Percentiles rank a stretch among this genome's conserved stretches.
Evolutionary conservation across 1,284 basidiomycete species (phyloP).

Genomic region (Apiotrichum gamsii): DNA sequence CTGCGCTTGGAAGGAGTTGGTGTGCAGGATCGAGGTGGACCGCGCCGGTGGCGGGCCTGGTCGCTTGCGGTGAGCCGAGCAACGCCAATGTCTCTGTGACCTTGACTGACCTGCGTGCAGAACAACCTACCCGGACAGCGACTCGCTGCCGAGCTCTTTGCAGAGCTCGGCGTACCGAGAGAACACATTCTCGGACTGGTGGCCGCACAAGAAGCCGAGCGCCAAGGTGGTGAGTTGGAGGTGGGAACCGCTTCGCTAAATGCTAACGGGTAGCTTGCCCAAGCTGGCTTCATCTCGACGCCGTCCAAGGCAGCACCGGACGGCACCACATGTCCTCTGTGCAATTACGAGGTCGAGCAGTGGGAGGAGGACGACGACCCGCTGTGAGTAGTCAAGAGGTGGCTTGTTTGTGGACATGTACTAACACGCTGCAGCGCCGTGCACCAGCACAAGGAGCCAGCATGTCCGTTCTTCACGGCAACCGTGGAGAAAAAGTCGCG

Average conservation of each 20-base stretch:
- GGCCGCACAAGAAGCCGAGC: constrained; percentile 67
- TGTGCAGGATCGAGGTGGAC: constrained; percentile 57
- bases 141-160: constrained; percentile 60
- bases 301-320: constrained; percentile 60
- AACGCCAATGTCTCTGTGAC: background rate
- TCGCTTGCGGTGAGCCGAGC: constrained; percentile 1
- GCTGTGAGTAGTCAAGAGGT: constrained; percentile 43
- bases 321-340: constrained; percentile 69
- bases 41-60: constrained; percentile 15
- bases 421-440: constrained; percentile 25
- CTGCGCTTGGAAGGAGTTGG: constrained; percentile 69
- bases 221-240: constrained; percentile 61
- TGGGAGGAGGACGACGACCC: constrained; percentile 79
- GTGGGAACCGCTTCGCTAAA: no score
- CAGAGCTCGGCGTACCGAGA: constrained; percentile 62
- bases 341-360: constrained; percentile 62
- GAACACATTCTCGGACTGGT: constrained; percentile 61
- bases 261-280: constrained; percentile 65
- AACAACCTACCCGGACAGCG: constrained; percentile 54
- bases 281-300: constrained; percentile 71
- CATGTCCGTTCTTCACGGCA: constrained; percentile 43
- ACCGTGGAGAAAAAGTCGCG: constrained; percentile 8
- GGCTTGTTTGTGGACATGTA: constrained; percentile 12
- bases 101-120: constrained; percentile 41
- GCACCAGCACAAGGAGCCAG: constrained; percentile 32